Conservation (phyloP, 495 filamentous ascomycete genomes). For the Terfezia claveryi region DNA sequence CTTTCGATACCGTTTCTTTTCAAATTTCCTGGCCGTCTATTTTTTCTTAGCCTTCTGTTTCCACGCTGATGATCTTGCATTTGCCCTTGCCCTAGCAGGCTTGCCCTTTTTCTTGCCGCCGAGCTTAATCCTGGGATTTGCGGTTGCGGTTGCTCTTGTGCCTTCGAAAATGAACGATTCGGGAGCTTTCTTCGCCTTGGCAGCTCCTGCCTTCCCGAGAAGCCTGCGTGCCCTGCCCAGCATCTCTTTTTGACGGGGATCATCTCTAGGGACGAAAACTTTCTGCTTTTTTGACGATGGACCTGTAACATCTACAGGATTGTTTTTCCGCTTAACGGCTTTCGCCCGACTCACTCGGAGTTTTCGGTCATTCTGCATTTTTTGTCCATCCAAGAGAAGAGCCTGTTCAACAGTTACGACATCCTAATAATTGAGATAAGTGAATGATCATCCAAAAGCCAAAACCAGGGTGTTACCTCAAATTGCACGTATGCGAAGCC, state of each 20-base stretch:
- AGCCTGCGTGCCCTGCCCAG: constrained; percentile 62
- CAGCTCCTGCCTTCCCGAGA: constrained; percentile 58
- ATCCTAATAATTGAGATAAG: constrained; percentile 30
- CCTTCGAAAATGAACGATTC: constrained; percentile 55
- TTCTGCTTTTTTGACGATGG: constrained; percentile 20
- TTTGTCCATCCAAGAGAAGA: constrained; percentile 66
- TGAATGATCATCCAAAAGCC: constrained; percentile 2
- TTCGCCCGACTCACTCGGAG: constrained; percentile 73
- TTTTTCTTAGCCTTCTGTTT: constrained; percentile 31
- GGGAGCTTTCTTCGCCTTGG: constrained; percentile 31
- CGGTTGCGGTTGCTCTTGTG: constrained; percentile 48
- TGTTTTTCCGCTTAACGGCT: constrained; percentile 44
- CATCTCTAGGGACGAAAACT: constrained; percentile 38
- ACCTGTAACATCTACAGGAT: constrained; percentile 10
- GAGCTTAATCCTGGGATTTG: constrained; percentile 40
- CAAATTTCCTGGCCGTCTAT: constrained; percentile 8
- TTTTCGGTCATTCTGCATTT: constrained; percentile 72
- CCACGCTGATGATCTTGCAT: constrained; percentile 44
- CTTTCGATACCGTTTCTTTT: too few relatives aligned
- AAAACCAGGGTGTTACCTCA: constrained; percentile 25
- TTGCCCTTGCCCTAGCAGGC: constrained; percentile 27
- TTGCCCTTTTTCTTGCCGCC: constrained; percentile 39
- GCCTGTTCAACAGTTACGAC: constrained; percentile 71
- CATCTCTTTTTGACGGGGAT: constrained; percentile 44
- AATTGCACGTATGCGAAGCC: constrained; percentile 98